Percentiles rank a stretch among this genome's conserved stretches.
These are phyloP conservation scores for Allantophomopsis lycopodina DNA, from an alignment of 2,329 filamentous ascomycete species.

Conservation along the genomic window DNA sequence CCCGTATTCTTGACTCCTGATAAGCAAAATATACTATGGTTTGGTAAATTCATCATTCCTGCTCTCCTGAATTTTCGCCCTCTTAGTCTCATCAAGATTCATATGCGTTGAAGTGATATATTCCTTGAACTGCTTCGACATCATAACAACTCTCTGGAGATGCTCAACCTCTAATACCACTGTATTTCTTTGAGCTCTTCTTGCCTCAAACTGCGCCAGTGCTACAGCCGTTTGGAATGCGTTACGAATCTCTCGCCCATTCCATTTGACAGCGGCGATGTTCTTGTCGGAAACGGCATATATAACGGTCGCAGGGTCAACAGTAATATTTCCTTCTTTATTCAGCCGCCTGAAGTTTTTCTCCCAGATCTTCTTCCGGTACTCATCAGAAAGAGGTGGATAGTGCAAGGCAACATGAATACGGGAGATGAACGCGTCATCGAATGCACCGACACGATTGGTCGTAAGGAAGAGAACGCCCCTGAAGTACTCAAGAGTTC, in stretches of 20 bases:
- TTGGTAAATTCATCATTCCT: too few relatives aligned
- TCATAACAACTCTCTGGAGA: too few relatives aligned
- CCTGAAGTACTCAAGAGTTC: conserved; percentile 26
- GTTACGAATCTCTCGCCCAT: conserved; percentile 3
- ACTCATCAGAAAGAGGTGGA: conserved; percentile 10
- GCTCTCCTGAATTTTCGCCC: too few relatives aligned
- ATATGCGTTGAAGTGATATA: too few relatives aligned
- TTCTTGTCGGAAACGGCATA: neutral
- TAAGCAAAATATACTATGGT: too few relatives aligned
- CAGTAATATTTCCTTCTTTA: neutral
- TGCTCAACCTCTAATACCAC: too few relatives aligned
- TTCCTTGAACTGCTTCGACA: too few relatives aligned
- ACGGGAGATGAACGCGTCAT: conserved; percentile 23
- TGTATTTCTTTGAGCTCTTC: too few relatives aligned
- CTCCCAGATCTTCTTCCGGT: conserved; percentile 16
- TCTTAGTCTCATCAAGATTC: too few relatives aligned
- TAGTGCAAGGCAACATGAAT: conserved; percentile 22
- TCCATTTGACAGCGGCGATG: conserved; percentile 1
- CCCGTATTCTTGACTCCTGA: too few relatives aligned
- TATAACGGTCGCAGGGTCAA: neutral
- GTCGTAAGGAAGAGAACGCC: too few relatives aligned
- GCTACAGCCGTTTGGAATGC: neutral
- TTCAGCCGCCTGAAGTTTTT: conserved; percentile 3
- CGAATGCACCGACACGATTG: conserved; percentile 24
- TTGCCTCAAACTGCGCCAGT: too few relatives aligned